Percentiles rank a stretch among this genome's conserved stretches.
Evolutionary conservation across 805 yeast species (phyloP).

Genomic region (Candida insectalens): DNA sequence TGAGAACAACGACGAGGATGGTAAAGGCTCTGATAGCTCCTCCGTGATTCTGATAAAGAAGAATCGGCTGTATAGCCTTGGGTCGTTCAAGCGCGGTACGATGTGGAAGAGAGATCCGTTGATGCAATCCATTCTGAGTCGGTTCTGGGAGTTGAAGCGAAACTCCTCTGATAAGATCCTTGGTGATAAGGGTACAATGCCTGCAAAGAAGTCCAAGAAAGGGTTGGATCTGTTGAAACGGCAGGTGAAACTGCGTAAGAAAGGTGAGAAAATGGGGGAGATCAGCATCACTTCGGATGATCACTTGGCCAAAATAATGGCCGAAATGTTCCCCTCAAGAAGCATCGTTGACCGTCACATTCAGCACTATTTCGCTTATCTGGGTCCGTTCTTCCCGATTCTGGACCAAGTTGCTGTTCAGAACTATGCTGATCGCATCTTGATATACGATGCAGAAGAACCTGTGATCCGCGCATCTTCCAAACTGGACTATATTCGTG

Average conservation of each 20-base stretch:
- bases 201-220: no score
- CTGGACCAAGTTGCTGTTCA: slow-evolving; percentile 32
- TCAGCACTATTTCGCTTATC: slow-evolving; percentile 26
- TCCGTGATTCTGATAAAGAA: slow-evolving; percentile 4
- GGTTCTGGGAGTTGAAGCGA: slow-evolving; percentile 3
- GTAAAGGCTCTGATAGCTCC: not conserved
- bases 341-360: slow-evolving; percentile 28
- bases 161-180: not conserved
- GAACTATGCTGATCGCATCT: slow-evolving; percentile 23
- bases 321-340: slow-evolving; percentile 18
- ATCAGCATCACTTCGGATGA: slow-evolving; percentile 1
- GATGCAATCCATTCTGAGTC: slow-evolving; percentile 6
- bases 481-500: slow-evolving; percentile 13
- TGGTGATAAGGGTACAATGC: not conserved
- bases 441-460: slow-evolving; percentile 9
- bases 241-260: slow-evolving; percentile 7
- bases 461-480: not conserved
- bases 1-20: not conserved
- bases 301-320: slow-evolving; percentile 6
- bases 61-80: slow-evolving; percentile 8
- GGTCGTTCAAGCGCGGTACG: slow-evolving; percentile 5
- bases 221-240: slow-evolving; percentile 3
- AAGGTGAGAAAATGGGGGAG: slow-evolving; percentile 2
- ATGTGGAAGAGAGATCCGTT: slow-evolving; percentile 13
- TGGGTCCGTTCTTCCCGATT: slow-evolving; percentile 39